Evolutionary conservation across 805 yeast genomes (phyloP).

Genomic region (Blastobotrys muscicola): DNA sequence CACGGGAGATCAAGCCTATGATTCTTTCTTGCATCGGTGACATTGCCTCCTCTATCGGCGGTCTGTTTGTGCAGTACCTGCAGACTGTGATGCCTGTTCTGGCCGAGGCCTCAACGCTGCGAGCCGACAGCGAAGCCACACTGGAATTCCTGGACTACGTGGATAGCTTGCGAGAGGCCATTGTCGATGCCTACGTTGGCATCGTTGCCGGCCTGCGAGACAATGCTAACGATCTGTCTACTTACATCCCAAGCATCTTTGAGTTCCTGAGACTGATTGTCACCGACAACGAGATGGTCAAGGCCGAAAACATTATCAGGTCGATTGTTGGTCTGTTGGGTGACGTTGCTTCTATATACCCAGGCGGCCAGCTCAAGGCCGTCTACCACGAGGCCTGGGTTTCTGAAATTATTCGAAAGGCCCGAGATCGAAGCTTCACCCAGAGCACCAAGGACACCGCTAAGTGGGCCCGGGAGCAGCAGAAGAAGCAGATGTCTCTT

Average conservation of each 20-base stretch:
- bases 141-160: slow-evolving; percentile 72
- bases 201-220: slow-evolving; percentile 82
- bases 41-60: slow-evolving; percentile 81
- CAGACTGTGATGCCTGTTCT: slow-evolving; percentile 70
- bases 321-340: slow-evolving; percentile 87
- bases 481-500: slow-evolving; percentile 32
- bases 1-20: slow-evolving; percentile 76
- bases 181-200: slow-evolving; percentile 94
- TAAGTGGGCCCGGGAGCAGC: slow-evolving; percentile 93
- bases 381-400: slow-evolving; percentile 72
- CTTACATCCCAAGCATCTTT: slow-evolving; percentile 62
- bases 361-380: slow-evolving; percentile 62
- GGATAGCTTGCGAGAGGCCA: slow-evolving; percentile 66
- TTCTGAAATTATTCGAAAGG: slow-evolving; percentile 60
- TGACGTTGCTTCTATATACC: slow-evolving; percentile 81
- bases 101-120: slow-evolving; percentile 27
- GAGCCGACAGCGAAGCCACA: slow-evolving; percentile 39
- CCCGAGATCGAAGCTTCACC: slow-evolving; percentile 56
- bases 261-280: slow-evolving; percentile 54
- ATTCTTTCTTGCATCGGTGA: slow-evolving; percentile 93
- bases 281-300: slow-evolving; percentile 48
- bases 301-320: slow-evolving; percentile 64
- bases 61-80: slow-evolving; percentile 64
- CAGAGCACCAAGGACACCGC: slow-evolving; percentile 82
- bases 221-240: slow-evolving; percentile 52